A percentile compares a stretch with the other conserved stretches of the same genome.
phyloP scores from a whole-genome alignment of 495 filamentous ascomycete species.

The Penicillium simplicissimum region DNA sequence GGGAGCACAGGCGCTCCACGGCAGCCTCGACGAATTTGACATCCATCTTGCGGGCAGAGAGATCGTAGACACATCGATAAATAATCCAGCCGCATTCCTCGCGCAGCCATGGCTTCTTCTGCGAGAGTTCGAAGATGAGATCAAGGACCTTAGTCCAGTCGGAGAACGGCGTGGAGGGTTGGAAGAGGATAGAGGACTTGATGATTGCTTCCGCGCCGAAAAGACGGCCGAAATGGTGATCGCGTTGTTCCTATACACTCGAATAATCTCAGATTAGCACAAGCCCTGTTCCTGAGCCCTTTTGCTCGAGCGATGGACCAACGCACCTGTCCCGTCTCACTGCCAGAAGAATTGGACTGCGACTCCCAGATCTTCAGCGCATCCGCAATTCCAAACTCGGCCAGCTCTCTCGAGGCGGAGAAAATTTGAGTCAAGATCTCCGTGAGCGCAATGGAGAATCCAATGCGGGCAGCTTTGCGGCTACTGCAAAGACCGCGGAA shows the following conservation, averaged over 20 bases:
- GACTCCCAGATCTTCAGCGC: conserved; percentile 66
- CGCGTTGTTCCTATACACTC: conserved; percentile 69
- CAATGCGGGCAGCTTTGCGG: conserved; percentile 82
- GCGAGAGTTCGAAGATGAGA: conserved; percentile 56
- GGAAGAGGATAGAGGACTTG: conserved; percentile 70
- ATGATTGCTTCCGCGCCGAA: conserved; percentile 87
- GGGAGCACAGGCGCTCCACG: conserved; percentile 59
- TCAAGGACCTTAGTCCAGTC: conserved; percentile 62
- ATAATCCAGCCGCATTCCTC: conserved; percentile 81
- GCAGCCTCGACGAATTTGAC: conserved; percentile 56
- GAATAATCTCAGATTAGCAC: conserved; percentile 17
- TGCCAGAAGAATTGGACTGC: conserved; percentile 64
- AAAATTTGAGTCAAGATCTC: conserved; percentile 70
- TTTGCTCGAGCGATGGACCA: not conserved
- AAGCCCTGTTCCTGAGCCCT: not conserved
- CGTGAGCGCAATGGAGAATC: conserved; percentile 88
- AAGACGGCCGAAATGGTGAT: conserved; percentile 79
- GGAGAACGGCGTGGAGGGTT: conserved; percentile 43
- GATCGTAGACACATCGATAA: conserved; percentile 48
- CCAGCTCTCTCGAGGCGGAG: conserved; percentile 24
- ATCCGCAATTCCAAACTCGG: conserved; percentile 46
- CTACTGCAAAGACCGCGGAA: conserved; percentile 89
- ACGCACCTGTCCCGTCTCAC: conserved; percentile 62
- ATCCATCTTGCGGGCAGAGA: conserved; percentile 39
- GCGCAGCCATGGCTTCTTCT: conserved; percentile 80